Percentiles rank a stretch among this genome's conserved stretches.
Evolutionary conservation across 768 basidiomycete species (phyloP).

Genomic region (Boletus pseudopeckii): DNA sequence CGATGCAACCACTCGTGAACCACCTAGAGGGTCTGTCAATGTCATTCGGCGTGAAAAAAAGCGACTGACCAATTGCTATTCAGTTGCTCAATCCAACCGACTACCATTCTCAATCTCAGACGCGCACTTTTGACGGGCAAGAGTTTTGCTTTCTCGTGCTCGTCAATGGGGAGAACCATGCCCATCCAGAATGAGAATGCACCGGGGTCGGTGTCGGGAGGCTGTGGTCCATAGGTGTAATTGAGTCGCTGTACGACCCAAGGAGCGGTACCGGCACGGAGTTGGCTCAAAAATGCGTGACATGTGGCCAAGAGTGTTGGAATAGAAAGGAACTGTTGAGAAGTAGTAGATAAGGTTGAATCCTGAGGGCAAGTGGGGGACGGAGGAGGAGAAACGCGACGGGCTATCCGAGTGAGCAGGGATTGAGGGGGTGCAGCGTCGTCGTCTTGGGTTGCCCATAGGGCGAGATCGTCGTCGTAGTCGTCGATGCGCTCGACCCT

Average conservation of each 20-base stretch:
- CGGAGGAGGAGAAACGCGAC: slow-evolving; percentile 9
- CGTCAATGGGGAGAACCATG: slow-evolving; percentile 85
- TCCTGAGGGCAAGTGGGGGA: slow-evolving; percentile 4
- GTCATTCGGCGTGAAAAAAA: slow-evolving; percentile 14
- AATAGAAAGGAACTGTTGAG: slow-evolving; percentile 19
- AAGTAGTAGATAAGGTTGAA: neutral
- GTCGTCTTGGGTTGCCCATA: slow-evolving; percentile 22
- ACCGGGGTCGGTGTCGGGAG: slow-evolving; percentile 53
- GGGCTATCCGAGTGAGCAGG: slow-evolving; percentile 13
- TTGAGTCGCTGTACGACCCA: slow-evolving; percentile 91
- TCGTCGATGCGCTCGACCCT: slow-evolving; percentile 61
- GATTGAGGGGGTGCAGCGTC: slow-evolving; percentile 6
- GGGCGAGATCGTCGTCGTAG: slow-evolving; percentile 34
- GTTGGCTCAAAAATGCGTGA: slow-evolving; percentile 56
- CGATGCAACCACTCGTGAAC: slow-evolving; percentile 69
- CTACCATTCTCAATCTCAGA: slow-evolving; percentile 78
- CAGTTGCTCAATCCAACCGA: slow-evolving; percentile 91
- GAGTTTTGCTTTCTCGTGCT: slow-evolving; percentile 83
- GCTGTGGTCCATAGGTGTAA: slow-evolving; percentile 75
- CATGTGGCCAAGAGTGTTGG: slow-evolving; percentile 48
- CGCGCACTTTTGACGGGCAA: slow-evolving; percentile 76
- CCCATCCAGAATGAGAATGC: slow-evolving; percentile 90
- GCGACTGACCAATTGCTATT: slow-evolving; percentile 50
- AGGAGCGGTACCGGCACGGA: slow-evolving; percentile 72
- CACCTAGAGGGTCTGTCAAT: slow-evolving; percentile 48